Percentiles rank a stretch among this genome's conserved stretches.
Evolutionary conservation across 139 green algal genomes (phyloP).

Genomic region (Dunaliella sp.): DNA sequence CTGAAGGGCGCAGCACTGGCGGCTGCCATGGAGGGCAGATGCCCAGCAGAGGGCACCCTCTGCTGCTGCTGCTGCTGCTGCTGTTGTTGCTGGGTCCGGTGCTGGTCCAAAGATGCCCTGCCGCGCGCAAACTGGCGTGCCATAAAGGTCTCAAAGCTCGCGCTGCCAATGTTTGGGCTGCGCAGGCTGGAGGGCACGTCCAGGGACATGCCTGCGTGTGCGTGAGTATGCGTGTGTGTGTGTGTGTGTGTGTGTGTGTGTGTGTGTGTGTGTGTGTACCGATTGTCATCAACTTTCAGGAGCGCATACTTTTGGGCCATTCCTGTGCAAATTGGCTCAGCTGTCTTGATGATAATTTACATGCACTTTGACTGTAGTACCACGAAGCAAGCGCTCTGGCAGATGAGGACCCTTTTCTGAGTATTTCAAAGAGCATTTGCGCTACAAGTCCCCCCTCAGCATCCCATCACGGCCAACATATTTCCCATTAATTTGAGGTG

Average conservation of each 20-base stretch:
- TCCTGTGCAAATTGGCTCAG: no score
- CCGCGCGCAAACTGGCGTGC: constrained; percentile 11
- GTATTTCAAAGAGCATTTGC: no score
- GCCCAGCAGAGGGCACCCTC: not conserved
- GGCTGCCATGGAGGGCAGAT: not conserved
- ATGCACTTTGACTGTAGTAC: no score
- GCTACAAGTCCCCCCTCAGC: no score
- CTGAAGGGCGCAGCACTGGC: not conserved
- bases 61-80: not conserved
- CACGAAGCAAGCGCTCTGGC: no score
- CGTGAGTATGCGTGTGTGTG: not conserved
- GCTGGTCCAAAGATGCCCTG: not conserved
- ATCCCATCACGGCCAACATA: no score
- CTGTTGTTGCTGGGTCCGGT: not conserved
- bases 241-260: not conserved
- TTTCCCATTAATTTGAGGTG: no score
- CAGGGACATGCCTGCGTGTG: constrained; percentile 45
- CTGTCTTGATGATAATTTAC: no score
- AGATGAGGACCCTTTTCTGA: no score
- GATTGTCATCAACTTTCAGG: no score
- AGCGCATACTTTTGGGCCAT: no score
- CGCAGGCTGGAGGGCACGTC: constrained; percentile 28
- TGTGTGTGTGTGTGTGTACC: not conserved
- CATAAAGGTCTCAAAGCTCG: constrained; percentile 25
- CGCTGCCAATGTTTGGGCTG: constrained; percentile 8